Evolutionary conservation across 2,329 filamentous ascomycete species (phyloP).

Genomic region (Calcarisporium arbuscula): DNA sequence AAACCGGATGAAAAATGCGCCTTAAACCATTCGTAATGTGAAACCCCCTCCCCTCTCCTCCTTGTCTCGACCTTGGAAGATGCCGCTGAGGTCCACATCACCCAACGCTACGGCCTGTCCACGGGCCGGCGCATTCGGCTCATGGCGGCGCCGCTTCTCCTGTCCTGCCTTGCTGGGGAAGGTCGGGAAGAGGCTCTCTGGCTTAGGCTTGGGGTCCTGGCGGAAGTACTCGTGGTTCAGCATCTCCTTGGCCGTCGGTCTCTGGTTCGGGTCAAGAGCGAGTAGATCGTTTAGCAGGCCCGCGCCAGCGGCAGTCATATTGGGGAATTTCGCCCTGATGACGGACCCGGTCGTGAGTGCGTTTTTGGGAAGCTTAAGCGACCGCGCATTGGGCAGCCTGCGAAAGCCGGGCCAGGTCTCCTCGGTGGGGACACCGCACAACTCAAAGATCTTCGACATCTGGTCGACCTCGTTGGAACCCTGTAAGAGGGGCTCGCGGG

Average conservation of each 20-base stretch:
- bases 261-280: constrained; percentile 62
- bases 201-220: constrained; percentile 86
- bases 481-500: constrained; percentile 74
- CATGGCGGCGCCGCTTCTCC: constrained; percentile 67
- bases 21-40: constrained; percentile 53
- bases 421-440: constrained; percentile 81
- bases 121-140: constrained; percentile 75
- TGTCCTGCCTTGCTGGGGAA: constrained; percentile 93
- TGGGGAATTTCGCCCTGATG: constrained; percentile 72
- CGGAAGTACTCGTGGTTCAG: constrained; percentile 77
- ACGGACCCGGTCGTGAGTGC: constrained; percentile 39
- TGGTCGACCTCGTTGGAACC: constrained; percentile 92
- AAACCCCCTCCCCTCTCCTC: constrained; percentile 62
- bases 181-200: constrained; percentile 88
- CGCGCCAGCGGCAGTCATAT: constrained; percentile 69
- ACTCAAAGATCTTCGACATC: constrained; percentile 77
- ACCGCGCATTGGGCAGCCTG: constrained; percentile 78
- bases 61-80: constrained; percentile 60
- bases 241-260: constrained; percentile 68
- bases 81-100: constrained; percentile 60
- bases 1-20: not conserved
- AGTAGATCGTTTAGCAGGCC: constrained; percentile 64
- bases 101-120: constrained; percentile 57
- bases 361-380: constrained; percentile 60
- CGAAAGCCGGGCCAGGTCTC: constrained; percentile 82